A percentile compares a stretch with the other conserved stretches of the same genome.
These are phyloP conservation scores for Rubia balearica DNA, from an alignment of 305 asterid species.

Conservation along the genomic window DNA sequence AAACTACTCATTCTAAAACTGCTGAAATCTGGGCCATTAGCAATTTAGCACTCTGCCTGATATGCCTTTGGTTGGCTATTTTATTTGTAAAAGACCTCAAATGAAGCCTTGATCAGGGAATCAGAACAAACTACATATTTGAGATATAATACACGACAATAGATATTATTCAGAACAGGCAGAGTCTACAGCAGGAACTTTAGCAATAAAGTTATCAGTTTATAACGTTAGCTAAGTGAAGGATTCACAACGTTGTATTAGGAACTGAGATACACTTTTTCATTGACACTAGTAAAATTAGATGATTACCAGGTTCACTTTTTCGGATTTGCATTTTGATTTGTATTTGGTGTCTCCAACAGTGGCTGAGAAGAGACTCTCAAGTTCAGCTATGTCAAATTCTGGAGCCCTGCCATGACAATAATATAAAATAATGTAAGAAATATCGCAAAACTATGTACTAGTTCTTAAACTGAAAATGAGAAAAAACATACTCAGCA, in stretches of 20 bases:
- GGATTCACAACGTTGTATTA: neutral
- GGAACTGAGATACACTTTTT: neutral
- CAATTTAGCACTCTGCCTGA: neutral
- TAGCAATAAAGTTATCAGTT: neutral
- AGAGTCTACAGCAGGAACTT: neutral
- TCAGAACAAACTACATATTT: neutral
- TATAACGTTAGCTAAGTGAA: neutral
- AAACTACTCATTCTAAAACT: too few relatives aligned
- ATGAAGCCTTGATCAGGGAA: too few relatives aligned
- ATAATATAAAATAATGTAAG: conserved; percentile 1
- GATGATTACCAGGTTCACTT: conserved; percentile 66
- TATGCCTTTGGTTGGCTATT: neutral
- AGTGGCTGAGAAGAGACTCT: conserved; percentile 70
- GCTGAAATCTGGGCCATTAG: neutral
- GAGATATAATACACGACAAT: neutral
- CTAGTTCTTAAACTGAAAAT: neutral
- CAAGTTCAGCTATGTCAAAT: conserved; percentile 76
- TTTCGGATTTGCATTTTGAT: conserved; percentile 45
- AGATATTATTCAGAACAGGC: neutral
- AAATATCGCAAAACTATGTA: neutral
- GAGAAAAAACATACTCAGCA: conserved; percentile 44
- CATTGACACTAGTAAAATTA: neutral
- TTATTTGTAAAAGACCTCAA: neutral
- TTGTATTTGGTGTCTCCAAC: conserved; percentile 32
- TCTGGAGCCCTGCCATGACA: conserved; percentile 56